Base-by-base conservation (phyloP, 208 protist genomes). In the Phytomonas sp. region DNA sequence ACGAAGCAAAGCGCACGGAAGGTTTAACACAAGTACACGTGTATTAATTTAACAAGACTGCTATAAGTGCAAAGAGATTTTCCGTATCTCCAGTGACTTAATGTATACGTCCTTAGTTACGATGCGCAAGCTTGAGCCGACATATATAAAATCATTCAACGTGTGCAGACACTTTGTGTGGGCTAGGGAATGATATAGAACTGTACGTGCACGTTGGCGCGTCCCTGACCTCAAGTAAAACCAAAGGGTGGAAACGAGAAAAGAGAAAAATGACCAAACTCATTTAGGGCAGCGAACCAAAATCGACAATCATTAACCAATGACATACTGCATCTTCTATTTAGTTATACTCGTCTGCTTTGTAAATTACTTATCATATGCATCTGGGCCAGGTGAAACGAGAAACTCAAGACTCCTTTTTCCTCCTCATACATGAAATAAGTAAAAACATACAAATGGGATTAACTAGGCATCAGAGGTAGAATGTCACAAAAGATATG, bases 331-430 rank as follows among this genome's bases (percentile, higher is more conserved):
- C 23, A 0, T 56, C 11, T 56, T 56, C 5, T 1, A 56, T 26
- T 56, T 56, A 26, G 46, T 26, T 26, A 56, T 20, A 56, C 5
- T 26, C 5, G 20, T 26, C 46, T 26, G 9, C 5, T 56, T 26
- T 26, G 17, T 56, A 56, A 56, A 26, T 56, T 56, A 23, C 20
- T 56, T 56, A 56, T 56, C 9, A 26, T 56, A 56, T n/a, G 33
- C 13, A 9, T 32, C 4, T 37, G 32, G 23, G 46, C 11, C 33
- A 66, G 0, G 28, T 7, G 31, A 46, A 71, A 63, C 40, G 36
- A 70, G 59, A 71, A 67, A 65, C 15, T 23, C 53, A 60, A 66
- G 13, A 31, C 33, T 53, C 63, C 53, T 56, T 62, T 64, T 65
- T 71, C 23, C 20, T 36, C 33, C 17, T 56, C 28, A 31, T 29